These are phyloP conservation scores for Berberis thunbergii DNA, from an alignment of 164 flowering plant species.

Conservation along the genomic window DNA sequence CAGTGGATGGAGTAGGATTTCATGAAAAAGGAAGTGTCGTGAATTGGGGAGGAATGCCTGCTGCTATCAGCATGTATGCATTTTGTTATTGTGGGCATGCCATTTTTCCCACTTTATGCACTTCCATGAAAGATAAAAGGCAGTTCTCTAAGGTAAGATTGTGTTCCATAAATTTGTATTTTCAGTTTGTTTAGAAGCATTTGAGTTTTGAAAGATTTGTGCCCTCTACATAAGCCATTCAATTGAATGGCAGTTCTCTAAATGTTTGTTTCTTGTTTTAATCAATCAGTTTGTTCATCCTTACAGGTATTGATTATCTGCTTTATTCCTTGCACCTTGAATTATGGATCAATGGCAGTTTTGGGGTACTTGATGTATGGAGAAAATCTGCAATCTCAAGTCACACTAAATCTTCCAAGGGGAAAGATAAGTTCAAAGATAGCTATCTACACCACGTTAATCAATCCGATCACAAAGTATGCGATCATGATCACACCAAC, in stretches of 20 bases:
- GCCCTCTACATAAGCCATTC: not conserved
- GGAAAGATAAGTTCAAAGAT: slow-evolving; percentile 43
- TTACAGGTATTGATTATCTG: slow-evolving; percentile 62
- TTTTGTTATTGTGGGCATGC: slow-evolving; percentile 84
- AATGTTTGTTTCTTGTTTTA: not conserved
- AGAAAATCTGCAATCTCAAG: slow-evolving; percentile 44
- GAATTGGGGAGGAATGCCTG: slow-evolving; percentile 55
- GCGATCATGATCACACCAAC: slow-evolving; percentile 67
- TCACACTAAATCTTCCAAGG: slow-evolving; percentile 63
- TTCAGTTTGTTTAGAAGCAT: not conserved
- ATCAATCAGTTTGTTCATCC: slow-evolving; percentile 7
- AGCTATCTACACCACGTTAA: slow-evolving; percentile 72
- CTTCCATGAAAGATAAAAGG: slow-evolving; percentile 52
- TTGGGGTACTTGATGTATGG: slow-evolving; percentile 83
- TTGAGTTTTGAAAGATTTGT: not conserved
- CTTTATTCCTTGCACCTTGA: slow-evolving; percentile 42
- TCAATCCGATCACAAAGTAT: slow-evolving; percentile 65
- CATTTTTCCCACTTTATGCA: slow-evolving; percentile 72
- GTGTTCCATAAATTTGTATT: not conserved
- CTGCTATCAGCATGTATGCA: slow-evolving; percentile 54
- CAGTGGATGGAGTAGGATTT: slow-evolving; percentile 60
- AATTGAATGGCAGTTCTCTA: not conserved
- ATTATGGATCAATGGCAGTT: slow-evolving; percentile 62
- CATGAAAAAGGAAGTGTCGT: slow-evolving; percentile 33
- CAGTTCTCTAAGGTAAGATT: slow-evolving; percentile 54